These are phyloP conservation scores for Jimgerdemannia flammicorona DNA, from an alignment of 192 early-diverging fungal genomes.

Conservation along the genomic window DNA sequence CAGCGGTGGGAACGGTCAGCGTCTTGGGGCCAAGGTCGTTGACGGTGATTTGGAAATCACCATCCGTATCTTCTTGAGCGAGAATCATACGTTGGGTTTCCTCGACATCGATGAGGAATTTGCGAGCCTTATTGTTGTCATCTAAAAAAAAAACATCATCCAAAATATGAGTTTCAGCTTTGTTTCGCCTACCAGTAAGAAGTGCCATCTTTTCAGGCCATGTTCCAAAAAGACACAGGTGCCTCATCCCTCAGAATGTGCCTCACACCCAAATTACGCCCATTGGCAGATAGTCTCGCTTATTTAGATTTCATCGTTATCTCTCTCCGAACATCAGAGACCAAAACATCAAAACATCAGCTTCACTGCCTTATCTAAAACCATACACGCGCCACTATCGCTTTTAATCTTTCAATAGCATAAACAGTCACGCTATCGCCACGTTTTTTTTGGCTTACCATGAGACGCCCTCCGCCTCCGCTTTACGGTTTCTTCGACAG, in stretches of 20 bases:
- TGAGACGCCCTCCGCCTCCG: neutral
- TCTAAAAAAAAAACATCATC: constrained; percentile 16
- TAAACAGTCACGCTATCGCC: no score
- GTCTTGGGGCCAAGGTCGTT: constrained; percentile 91
- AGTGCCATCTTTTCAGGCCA: no score
- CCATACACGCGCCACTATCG: no score
- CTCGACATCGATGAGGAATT: constrained; percentile 83
- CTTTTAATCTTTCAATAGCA: no score
- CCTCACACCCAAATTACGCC: no score
- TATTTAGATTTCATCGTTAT: no score
- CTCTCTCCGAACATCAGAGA: neutral
- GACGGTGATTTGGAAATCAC: constrained; percentile 93
- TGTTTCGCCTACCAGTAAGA: no score
- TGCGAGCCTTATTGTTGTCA: constrained; percentile 51
- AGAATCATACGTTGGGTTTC: constrained; percentile 74
- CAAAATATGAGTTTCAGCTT: no score
- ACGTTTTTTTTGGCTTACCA: neutral
- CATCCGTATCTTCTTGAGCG: constrained; percentile 94
- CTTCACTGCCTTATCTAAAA: no score
- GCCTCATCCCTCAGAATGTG: no score
- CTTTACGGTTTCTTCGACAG: neutral
- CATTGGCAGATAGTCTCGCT: no score
- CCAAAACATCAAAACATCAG: neutral
- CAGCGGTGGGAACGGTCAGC: constrained; percentile 81
- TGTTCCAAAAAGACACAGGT: neutral